Evolutionary conservation across 2,329 filamentous ascomycete species (phyloP), one percentile per base, ranked within the genome.

Genomic region (Fusarium camptoceras): DNA sequence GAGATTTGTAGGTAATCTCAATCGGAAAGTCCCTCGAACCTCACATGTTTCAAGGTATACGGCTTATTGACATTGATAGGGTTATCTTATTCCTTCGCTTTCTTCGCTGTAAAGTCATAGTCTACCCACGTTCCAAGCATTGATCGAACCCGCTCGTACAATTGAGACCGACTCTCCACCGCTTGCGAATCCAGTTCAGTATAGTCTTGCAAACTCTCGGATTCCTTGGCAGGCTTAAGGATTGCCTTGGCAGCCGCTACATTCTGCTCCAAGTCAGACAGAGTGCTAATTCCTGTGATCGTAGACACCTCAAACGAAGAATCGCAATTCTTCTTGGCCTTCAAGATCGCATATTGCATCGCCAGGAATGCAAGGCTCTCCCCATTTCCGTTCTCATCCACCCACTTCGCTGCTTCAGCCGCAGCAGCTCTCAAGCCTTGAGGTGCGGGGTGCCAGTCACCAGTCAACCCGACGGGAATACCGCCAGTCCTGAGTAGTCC

Each of bases 181-280:
- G 37, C 18, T 2, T 51, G 14, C 0, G 1, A 0, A 0, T 51
- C 37, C 1, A 61, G 24, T 10, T 61, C 55, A 0, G 14, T 51
- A 18, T 15, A 61, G 14, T n/a, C 4, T 1, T 22, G 16, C 8
- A 61, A n/a, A 4, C 24, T 60, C 4, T 39, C 28, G 0, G 55
- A 51, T 4, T 10, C 9, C 0, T 12, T 18, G 0, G 3, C 3
- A 1, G 24, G 2, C 8, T 60, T 51, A 0, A 61, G 44, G 9
- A 60, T n/a, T 1, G 16, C 25, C 22, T 51, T 61, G 1, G 10
- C 59, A 1, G 59, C 20, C 4, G 20, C 4, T 0, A 60, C 59
- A 7, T 61, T 61, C 5, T 60, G 44, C 28, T 61, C 59, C 11
- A 61, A n/a, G 7, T 61, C 59, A 0, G 59, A 51, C n/a, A 61